A percentile compares a stretch with the other conserved stretches of the same genome.
Evolutionary conservation across 2,329 filamentous ascomycete species (phyloP).

Genomic region (Beauveria scarabaeidicola): DNA sequence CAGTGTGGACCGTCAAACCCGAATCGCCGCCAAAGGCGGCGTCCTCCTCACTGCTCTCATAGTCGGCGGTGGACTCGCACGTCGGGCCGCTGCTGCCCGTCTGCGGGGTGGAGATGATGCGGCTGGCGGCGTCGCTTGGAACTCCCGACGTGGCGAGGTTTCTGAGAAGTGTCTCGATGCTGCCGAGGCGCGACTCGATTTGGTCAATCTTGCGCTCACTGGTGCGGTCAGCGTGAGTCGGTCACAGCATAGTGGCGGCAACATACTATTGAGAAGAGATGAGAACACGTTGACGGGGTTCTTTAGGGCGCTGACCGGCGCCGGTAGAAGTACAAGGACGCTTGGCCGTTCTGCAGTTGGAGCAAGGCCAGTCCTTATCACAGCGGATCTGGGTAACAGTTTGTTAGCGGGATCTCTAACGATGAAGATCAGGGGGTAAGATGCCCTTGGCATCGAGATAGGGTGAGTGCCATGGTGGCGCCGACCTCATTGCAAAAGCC

Average conservation of each 20-base stretch:
- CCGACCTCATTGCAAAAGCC: slow-evolving; percentile 2
- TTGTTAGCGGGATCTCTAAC: slow-evolving; percentile 10
- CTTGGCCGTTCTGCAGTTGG: slow-evolving; percentile 47
- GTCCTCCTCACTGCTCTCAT: slow-evolving; percentile 32
- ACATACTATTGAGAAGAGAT: slow-evolving; percentile 54
- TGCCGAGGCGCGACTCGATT: slow-evolving; percentile 36
- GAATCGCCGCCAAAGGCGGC: slow-evolving; percentile 37
- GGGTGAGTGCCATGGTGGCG: neutral
- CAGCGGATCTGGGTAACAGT: slow-evolving; percentile 41
- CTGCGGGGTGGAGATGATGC: slow-evolving; percentile 19
- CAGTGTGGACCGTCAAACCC: slow-evolving; percentile 40
- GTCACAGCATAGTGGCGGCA: neutral
- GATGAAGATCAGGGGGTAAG: neutral
- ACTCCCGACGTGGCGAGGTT: slow-evolving; percentile 24
- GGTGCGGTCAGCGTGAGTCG: neutral
- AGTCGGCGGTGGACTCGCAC: slow-evolving; percentile 24
- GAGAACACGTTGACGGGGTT: slow-evolving; percentile 46
- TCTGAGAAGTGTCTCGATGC: slow-evolving; percentile 35
- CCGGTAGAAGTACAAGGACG: slow-evolving; percentile 47
- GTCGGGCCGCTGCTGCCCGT: slow-evolving; percentile 20
- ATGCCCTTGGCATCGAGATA: neutral
- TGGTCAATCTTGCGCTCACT: slow-evolving; percentile 47
- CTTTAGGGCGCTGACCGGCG: slow-evolving; percentile 44
- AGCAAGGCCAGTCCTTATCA: slow-evolving; percentile 49
- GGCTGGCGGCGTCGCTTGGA: slow-evolving; percentile 13